Percentiles rank a stretch among this genome's conserved stretches.
phyloP scores from a whole-genome alignment of 2,329 filamentous ascomycete species.

The Plenodomus biglobosus region DNA sequence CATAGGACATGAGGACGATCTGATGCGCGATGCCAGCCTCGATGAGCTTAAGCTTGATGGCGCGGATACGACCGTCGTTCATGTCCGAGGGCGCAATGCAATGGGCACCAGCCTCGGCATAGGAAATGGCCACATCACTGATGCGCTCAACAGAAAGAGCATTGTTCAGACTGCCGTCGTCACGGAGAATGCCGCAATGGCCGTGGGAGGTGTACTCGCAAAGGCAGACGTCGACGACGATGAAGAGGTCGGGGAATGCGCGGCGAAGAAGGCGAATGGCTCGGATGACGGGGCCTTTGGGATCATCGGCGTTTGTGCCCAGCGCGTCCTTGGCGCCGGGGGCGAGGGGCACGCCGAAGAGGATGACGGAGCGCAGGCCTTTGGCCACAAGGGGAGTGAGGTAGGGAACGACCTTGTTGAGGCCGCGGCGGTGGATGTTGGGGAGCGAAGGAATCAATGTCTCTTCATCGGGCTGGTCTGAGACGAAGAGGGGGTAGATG shows the following conservation, averaged over 20 bases:
- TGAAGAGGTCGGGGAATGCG: conserved; percentile 86
- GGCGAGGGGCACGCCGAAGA: conserved; percentile 89
- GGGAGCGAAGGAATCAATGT: conserved; percentile 86
- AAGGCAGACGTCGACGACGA: conserved; percentile 89
- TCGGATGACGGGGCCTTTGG: conserved; percentile 85
- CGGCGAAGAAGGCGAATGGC: conserved; percentile 81
- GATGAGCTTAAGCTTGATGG: conserved; percentile 97
- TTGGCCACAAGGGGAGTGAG: conserved; percentile 85
- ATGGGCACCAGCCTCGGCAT: conserved; percentile 92
- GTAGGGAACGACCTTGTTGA: conserved; percentile 84
- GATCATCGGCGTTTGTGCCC: conserved; percentile 90
- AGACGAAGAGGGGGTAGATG: conserved; percentile 96
- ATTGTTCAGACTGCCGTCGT: conserved; percentile 93
- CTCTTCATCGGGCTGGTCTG: conserved; percentile 91
- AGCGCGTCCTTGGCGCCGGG: conserved; percentile 84
- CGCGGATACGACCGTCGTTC: conserved; percentile 96
- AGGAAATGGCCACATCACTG: conserved; percentile 95
- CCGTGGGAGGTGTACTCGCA: conserved; percentile 99
- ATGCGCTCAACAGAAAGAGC: conserved; percentile 90
- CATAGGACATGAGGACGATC: conserved; percentile 94
- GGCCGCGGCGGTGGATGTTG: conserved; percentile 81
- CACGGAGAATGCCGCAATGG: conserved; percentile 92
- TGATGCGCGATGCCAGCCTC: conserved; percentile 91
- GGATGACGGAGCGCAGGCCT: conserved; percentile 87
- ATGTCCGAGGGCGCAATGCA: conserved; percentile 97